Evolutionary conservation across 805 yeast species (phyloP).

Genomic region (Alloascoidea africana): DNA sequence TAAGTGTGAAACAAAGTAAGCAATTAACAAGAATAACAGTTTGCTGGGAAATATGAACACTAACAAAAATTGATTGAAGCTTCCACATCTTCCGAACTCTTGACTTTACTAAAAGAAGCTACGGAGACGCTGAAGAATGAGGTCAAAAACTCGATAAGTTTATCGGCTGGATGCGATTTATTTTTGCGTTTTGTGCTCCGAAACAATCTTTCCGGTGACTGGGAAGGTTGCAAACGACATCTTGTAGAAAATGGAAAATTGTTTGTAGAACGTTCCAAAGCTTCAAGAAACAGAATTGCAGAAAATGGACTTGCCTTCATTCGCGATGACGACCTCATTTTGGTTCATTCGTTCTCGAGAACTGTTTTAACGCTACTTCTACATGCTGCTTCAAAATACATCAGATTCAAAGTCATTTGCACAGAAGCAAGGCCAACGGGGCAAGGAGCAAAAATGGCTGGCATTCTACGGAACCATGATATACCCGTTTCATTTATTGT

Average conservation of each 20-base stretch:
- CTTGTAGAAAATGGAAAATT: constrained; percentile 88
- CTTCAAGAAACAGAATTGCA: constrained; percentile 77
- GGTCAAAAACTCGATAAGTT: constrained; percentile 81
- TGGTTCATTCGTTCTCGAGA: constrained; percentile 87
- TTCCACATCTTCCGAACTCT: constrained; percentile 84
- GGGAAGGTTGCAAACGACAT: constrained; percentile 86
- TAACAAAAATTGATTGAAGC: constrained; percentile 26
- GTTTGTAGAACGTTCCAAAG: constrained; percentile 84
- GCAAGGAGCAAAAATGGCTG: constrained; percentile 61
- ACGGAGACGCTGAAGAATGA: constrained; percentile 58
- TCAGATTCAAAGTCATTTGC: constrained; percentile 79
- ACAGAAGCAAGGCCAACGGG: constrained; percentile 87
- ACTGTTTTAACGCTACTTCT: constrained; percentile 67
- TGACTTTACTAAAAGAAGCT: constrained; percentile 64
- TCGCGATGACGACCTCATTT: constrained; percentile 79
- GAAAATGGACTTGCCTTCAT: constrained; percentile 79
- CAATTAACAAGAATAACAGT: constrained; percentile 2
- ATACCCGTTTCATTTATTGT: constrained; percentile 82
- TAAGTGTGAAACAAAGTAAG: constrained; percentile 57
- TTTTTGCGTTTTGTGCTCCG: constrained; percentile 87
- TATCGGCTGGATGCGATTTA: constrained; percentile 95
- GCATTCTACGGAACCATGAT: constrained; percentile 46
- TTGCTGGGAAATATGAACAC: too few relatives aligned
- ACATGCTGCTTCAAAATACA: constrained; percentile 61
- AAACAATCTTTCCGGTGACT: constrained; percentile 75